Evolutionary conservation across 768 basidiomycete genomes (phyloP).

Genomic region (Austroboletus festivus): DNA sequence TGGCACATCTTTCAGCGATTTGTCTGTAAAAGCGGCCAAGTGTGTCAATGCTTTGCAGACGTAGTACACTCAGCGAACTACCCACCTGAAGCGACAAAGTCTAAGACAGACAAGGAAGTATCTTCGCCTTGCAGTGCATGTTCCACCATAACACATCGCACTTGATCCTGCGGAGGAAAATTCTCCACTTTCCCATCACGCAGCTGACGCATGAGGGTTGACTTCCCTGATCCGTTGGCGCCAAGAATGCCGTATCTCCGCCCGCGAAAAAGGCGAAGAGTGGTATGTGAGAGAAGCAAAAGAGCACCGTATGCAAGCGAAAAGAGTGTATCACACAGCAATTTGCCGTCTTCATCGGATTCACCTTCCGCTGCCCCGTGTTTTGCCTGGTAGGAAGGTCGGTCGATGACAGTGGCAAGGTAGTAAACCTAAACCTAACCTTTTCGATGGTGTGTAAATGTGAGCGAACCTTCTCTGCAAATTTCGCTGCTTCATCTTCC

Average conservation of each 20-base stretch:
- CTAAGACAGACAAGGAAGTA: constrained; percentile 72
- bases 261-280: constrained; percentile 83
- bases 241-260: constrained; percentile 94
- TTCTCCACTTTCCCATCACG: constrained; percentile 95
- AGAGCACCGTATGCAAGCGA: constrained; percentile 95
- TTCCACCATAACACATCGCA: constrained; percentile 95
- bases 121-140: constrained; percentile 96
- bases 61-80: constrained; percentile 10
- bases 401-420: constrained; percentile 9
- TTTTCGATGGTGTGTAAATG: constrained; percentile 79
- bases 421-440: constrained; percentile 33
- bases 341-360: constrained; percentile 70
- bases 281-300: constrained; percentile 91
- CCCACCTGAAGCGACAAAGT: constrained; percentile 85
- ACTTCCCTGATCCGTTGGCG: constrained; percentile 95
- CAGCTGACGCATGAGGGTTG: constrained; percentile 92
- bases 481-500: constrained; percentile 43
- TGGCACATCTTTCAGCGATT: constrained; percentile 58
- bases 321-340: constrained; percentile 90
- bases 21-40: constrained; percentile 45
- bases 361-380: constrained; percentile 41
- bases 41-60: background rate
- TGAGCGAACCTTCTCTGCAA: constrained; percentile 61
- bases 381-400: constrained; percentile 48
- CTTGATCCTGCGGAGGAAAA: constrained; percentile 84